A percentile compares a stretch with the other conserved stretches of the same genome.
Evolutionary conservation across 2,329 filamentous ascomycete genomes (phyloP).

Genomic region (Sclerotinia trifoliorum): DNA sequence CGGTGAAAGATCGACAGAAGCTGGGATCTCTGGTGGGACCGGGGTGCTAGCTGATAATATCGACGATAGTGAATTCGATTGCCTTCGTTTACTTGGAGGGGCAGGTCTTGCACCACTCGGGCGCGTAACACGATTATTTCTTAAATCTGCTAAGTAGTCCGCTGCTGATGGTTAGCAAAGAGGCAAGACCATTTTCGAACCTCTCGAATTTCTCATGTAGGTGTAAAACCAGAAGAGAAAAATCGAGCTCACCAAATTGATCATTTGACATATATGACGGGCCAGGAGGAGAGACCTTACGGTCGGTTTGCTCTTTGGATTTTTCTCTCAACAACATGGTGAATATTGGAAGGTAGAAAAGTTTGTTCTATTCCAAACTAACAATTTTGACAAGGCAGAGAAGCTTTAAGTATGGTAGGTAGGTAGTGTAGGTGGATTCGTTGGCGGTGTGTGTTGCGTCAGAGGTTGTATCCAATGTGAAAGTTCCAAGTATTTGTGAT

Average conservation of each 20-base stretch:
- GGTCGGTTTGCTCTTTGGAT: constrained; percentile 40
- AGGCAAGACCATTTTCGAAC: neutral
- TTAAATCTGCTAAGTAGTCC: constrained; percentile 68
- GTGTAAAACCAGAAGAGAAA: neutral
- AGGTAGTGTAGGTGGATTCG: constrained; percentile 12
- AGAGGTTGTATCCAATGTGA: constrained; percentile 17
- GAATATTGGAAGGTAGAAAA: neutral
- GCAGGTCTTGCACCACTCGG: constrained; percentile 70
- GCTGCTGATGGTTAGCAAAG: constrained; percentile 48
- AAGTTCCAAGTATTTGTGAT: constrained; percentile 21
- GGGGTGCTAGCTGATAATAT: constrained; percentile 16
- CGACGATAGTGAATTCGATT: constrained; percentile 44
- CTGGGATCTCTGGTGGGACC: constrained; percentile 26
- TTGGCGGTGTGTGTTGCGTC: constrained; percentile 19
- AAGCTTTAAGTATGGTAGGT: constrained; percentile 4
- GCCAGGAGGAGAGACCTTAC: constrained; percentile 60
- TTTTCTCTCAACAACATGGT: constrained; percentile 37
- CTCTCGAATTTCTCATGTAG: neutral
- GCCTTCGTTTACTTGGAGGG: constrained; percentile 44
- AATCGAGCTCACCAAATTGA: constrained; percentile 56
- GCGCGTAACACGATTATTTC: constrained; percentile 63
- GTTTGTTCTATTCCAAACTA: neutral
- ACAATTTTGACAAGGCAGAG: constrained; percentile 1
- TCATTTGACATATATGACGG: constrained; percentile 65
- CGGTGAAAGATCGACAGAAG: constrained; percentile 28